Evolutionary conservation across 2,329 filamentous ascomycete genomes (phyloP).

Genomic region (Leptoxyphium fumago): DNA sequence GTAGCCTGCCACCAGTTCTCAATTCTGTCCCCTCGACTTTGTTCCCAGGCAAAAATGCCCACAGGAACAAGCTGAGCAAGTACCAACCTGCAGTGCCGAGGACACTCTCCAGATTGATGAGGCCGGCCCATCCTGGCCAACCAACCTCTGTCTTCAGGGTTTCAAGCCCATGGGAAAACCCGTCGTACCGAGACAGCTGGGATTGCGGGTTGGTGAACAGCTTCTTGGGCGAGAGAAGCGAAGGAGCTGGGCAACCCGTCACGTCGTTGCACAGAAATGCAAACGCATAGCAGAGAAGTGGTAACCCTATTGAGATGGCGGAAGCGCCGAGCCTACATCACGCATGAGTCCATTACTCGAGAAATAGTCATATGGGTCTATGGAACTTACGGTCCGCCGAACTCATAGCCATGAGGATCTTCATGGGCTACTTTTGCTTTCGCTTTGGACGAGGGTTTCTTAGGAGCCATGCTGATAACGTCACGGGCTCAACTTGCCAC

Average conservation of each 20-base stretch:
- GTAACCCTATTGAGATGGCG: constrained; percentile 65
- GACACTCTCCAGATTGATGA: constrained; percentile 55
- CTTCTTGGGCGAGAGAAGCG: constrained; percentile 56
- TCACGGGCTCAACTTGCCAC: no score
- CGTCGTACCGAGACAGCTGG: constrained; percentile 6
- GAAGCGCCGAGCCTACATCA: constrained; percentile 54
- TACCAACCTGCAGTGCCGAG: constrained; percentile 67
- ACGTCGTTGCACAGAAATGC: constrained; percentile 85
- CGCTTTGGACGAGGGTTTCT: background rate
- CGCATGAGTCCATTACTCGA: background rate
- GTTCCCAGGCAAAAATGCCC: constrained; percentile 60
- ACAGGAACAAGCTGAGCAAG: constrained; percentile 56
- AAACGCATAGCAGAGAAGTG: constrained; percentile 62
- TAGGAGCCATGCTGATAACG: background rate
- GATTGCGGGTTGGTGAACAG: constrained; percentile 28
- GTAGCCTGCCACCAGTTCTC: constrained; percentile 55
- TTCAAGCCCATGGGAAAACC: constrained; percentile 38
- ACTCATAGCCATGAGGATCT: constrained; percentile 27
- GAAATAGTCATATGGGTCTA: background rate
- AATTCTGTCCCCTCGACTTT: constrained; percentile 58
- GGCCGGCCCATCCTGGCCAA: constrained; percentile 62
- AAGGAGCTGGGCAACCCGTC: constrained; percentile 77
- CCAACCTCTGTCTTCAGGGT: constrained; percentile 66
- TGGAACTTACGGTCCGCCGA: constrained; percentile 32
- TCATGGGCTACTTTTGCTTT: background rate